Evolutionary conservation across 352 stramenopile species (phyloP).

Genomic region (Plasmopara viticola): DNA sequence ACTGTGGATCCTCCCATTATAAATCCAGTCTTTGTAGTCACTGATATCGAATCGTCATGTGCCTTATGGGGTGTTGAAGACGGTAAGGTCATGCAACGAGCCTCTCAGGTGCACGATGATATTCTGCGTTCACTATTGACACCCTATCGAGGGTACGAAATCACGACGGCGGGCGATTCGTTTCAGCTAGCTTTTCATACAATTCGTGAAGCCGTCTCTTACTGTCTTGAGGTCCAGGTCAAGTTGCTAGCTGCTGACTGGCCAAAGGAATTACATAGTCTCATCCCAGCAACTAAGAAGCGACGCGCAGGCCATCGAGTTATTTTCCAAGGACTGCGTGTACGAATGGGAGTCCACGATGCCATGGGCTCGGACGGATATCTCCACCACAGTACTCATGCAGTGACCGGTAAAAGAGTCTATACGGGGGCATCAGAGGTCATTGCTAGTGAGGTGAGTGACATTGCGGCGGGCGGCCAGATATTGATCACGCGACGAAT

Average conservation of each 20-base stretch:
- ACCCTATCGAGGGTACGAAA: conserved; percentile 64
- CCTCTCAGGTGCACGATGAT: conserved; percentile 41
- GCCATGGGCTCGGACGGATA: conserved; percentile 30
- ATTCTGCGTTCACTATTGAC: conserved; percentile 29
- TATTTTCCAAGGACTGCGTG: conserved; percentile 42
- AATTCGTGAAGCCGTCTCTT: conserved; percentile 51
- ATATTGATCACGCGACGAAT: conserved; percentile 45
- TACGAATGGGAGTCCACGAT: conserved; percentile 52
- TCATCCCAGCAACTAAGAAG: conserved; percentile 41
- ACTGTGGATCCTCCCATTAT: conserved; percentile 15
- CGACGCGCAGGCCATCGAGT: conserved; percentile 25
- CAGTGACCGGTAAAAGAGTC: conserved; percentile 42
- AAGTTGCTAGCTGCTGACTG: conserved; percentile 45
- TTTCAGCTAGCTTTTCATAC: conserved; percentile 72
- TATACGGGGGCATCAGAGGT: conserved; percentile 45
- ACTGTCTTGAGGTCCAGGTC: conserved; percentile 56
- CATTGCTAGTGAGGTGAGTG: conserved; percentile 42
- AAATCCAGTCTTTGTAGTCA: conserved; percentile 58
- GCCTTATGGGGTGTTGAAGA: conserved; percentile 48
- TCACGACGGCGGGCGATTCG: conserved; percentile 61
- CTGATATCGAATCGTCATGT: conserved; percentile 61
- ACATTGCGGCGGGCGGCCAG: conserved; percentile 42
- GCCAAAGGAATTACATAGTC: conserved; percentile 50
- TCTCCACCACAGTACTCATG: conserved; percentile 31
- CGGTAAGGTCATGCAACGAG: conserved; percentile 37